phyloP scores from a whole-genome alignment of 2,329 filamentous ascomycete species.

The Ophiostoma sp. region DNA sequence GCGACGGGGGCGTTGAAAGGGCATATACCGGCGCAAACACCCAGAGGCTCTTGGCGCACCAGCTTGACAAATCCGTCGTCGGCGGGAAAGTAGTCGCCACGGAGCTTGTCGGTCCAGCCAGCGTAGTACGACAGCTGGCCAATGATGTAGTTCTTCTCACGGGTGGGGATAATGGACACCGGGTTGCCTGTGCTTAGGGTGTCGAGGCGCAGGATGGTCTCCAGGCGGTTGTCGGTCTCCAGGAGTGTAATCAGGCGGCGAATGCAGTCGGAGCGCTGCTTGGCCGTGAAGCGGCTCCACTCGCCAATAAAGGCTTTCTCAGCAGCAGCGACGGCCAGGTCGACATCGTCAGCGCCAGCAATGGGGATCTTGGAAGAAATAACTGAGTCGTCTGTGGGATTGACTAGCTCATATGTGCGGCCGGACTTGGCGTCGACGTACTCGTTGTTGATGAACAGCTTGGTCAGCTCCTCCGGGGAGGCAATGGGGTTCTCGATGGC shows the following conservation, averaged over 20 bases:
- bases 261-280: slow-evolving; percentile 18
- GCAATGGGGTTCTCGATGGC: neutral
- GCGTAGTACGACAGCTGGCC: slow-evolving; percentile 25
- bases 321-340: slow-evolving; percentile 18
- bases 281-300: slow-evolving; percentile 21
- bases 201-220: slow-evolving; percentile 8
- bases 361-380: slow-evolving; percentile 3
- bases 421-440: slow-evolving; percentile 20
- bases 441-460: slow-evolving; percentile 27
- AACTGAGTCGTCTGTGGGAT: slow-evolving; percentile 20
- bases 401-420: slow-evolving; percentile 10
- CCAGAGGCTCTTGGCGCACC: slow-evolving; percentile 21
- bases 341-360: slow-evolving; percentile 20
- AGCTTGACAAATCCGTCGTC: slow-evolving; percentile 46
- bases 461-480: slow-evolving; percentile 14
- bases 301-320: slow-evolving; percentile 40
- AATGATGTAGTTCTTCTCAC: slow-evolving; percentile 23
- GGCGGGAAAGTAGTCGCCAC: slow-evolving; percentile 42
- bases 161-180: slow-evolving; percentile 21
- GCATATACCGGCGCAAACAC: slow-evolving; percentile 26
- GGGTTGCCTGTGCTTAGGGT: slow-evolving; percentile 23
- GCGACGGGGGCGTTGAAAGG: slow-evolving; percentile 48
- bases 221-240: slow-evolving; percentile 1
- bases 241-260: neutral
- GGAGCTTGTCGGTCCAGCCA: slow-evolving; percentile 43